Evolutionary conservation across 495 filamentous ascomycete genomes (phyloP).

Genomic region (Xylaria longipes): DNA sequence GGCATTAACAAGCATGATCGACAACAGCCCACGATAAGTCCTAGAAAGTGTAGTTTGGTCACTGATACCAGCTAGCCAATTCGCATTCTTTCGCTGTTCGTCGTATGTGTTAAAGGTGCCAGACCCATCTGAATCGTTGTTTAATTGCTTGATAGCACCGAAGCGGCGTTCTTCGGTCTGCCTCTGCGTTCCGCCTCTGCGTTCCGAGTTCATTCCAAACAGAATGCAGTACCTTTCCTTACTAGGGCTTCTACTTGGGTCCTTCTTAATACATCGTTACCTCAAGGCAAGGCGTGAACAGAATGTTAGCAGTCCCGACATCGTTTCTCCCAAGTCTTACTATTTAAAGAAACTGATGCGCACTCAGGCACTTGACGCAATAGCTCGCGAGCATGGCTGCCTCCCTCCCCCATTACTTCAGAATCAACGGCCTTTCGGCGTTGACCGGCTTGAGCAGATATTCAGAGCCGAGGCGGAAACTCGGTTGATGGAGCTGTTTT

Average conservation of each 20-base stretch:
- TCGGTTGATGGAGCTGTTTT: conserved; percentile 41
- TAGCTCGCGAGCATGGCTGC: conserved; percentile 38
- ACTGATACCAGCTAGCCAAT: not conserved
- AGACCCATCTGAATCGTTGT: not conserved
- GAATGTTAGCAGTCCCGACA: not conserved
- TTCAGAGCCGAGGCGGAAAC: conserved; percentile 37
- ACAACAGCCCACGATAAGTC: not conserved
- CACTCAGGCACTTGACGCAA: conserved; percentile 16
- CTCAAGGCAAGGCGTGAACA: not conserved
- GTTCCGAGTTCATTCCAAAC: not conserved
- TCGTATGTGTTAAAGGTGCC: not conserved
- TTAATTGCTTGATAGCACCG: not conserved
- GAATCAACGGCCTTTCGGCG: conserved; percentile 44
- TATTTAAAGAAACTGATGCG: not conserved
- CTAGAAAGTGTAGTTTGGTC: not conserved
- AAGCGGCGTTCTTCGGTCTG: not conserved
- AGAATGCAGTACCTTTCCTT: conserved; percentile 10
- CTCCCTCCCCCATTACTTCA: conserved; percentile 37
- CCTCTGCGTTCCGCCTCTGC: too few species aligned
- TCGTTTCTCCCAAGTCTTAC: not conserved
- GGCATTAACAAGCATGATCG: not conserved
- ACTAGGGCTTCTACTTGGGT: not conserved
- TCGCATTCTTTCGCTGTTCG: not conserved
- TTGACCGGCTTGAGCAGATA: conserved; percentile 45
- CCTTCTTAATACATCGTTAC: not conserved